Evolutionary conservation across 345 rosid genomes (phyloP), one percentile per base, ranked within the genome.

Genomic region (Tarenaya hassleriana): DNA sequence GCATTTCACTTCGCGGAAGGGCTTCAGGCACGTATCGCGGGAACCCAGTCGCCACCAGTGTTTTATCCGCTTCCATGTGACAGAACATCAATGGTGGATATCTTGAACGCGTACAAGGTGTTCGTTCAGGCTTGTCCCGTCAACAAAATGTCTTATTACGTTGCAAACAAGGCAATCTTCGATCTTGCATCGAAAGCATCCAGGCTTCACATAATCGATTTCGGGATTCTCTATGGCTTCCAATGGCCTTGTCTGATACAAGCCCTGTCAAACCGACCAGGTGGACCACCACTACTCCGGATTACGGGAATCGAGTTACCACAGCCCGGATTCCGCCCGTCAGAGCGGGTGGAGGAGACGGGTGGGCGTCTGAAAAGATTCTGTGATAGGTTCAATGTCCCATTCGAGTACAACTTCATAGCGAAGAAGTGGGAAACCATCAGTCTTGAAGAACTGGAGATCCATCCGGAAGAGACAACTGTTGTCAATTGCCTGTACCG

Each of bases 181-280:
- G 79, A 70, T 33, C 59, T 67, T 33, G 75, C 79, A 5, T 66
- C 62, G 62, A 68, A 77, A 45, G 83, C 78, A 35, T 59, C 77
- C 0, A 76, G 69, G 32, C 67, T 87, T 3, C 96, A 87, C 66
- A 81, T 87, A 20, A 79, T 87, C 34, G 94, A 81, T 58, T 81
- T 87, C 16, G 96, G 96, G 7, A 75, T 84, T 33, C 71, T 74
- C 41, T 87, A 83, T 58, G 96, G 96, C 6, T 83, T 87, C 47
- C 96, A 87, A 18, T 87, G 94, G 96, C 94, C 96, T 46, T 81
- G 84, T 71, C 66, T 83, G 8, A 87, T 87, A 37, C 78, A 84
- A 32, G 72, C 73, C 0, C 54, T 81, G 11, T 74, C 96, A 0
- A 31, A 42, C 13, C 63, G 77, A 34, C 44, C 37, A 1, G 70